phyloP scores from a whole-genome alignment of 2,329 filamentous ascomycete species.

The Xylariales sp. region DNA sequence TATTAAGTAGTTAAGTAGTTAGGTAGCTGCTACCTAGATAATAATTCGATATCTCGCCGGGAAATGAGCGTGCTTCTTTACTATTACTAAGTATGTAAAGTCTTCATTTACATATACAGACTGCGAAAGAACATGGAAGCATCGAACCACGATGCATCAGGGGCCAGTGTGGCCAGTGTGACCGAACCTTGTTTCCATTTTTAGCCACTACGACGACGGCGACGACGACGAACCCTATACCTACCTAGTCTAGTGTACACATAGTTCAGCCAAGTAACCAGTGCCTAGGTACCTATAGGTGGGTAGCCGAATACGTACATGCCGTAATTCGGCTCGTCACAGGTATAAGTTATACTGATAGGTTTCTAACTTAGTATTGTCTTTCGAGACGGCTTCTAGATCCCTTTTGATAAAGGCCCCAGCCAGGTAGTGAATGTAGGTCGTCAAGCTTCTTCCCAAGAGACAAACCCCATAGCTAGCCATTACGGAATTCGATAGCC shows the following conservation, averaged over 20 bases:
- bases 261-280: neutral
- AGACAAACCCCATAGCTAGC: neutral
- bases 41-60: neutral
- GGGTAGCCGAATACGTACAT: too few relatives aligned
- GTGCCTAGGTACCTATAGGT: neutral
- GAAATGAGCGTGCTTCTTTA: neutral
- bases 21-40: too few relatives aligned
- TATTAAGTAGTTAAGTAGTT: too few relatives aligned
- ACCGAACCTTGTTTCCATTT: conserved; percentile 27
- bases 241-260: conserved; percentile 1
- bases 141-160: conserved; percentile 6
- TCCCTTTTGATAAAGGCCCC: neutral
- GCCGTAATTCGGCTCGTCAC: conserved; percentile 2
- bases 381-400: conserved; percentile 25
- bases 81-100: too few relatives aligned
- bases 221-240: conserved; percentile 10
- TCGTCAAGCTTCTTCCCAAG: neutral
- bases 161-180: neutral
- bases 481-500: conserved; percentile 2
- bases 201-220: conserved; percentile 18
- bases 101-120: neutral
- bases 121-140: neutral
- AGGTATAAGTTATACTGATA: neutral
- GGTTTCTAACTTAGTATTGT: neutral
- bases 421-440: too few relatives aligned